Evolutionary conservation across 1,139 yeast genomes (phyloP).

Genomic region (Pichiaceae sp.): DNA sequence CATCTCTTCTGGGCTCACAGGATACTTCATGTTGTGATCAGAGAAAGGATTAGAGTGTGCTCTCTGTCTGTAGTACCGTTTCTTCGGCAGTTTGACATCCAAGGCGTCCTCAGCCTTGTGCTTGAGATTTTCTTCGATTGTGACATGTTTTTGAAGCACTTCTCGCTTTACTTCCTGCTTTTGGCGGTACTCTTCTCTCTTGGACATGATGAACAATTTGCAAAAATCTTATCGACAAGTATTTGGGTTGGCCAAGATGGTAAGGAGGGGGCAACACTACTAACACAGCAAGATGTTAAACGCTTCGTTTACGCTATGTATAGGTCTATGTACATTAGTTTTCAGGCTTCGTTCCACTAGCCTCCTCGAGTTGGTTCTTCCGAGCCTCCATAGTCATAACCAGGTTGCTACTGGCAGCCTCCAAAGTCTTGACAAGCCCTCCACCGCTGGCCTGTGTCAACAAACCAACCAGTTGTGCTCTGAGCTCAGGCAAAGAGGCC

Average conservation of each 20-base stretch:
- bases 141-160: slow-evolving; percentile 3
- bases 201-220: slow-evolving; percentile 7
- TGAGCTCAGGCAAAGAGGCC: slow-evolving; percentile 64
- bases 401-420: slow-evolving; percentile 55
- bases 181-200: slow-evolving; percentile 23
- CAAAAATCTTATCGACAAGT: not conserved
- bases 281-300: too few relatives aligned
- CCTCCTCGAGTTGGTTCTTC: slow-evolving; percentile 19
- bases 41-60: slow-evolving; percentile 98
- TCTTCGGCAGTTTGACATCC: slow-evolving; percentile 53
- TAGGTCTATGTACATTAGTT: too few relatives aligned
- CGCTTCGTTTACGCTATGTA: too few relatives aligned
- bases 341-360: not conserved
- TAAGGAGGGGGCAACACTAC: too few relatives aligned
- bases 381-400: slow-evolving; percentile 53
- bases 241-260: too few relatives aligned
- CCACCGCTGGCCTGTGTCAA: slow-evolving; percentile 82
- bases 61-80: slow-evolving; percentile 87
- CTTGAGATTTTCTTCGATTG: slow-evolving; percentile 1
- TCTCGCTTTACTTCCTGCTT: slow-evolving; percentile 22
- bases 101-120: slow-evolving; percentile 6
- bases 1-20: slow-evolving; percentile 73
- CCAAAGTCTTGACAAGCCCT: slow-evolving; percentile 76
- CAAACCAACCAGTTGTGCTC: slow-evolving; percentile 78
- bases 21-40: slow-evolving; percentile 88